These are phyloP conservation scores for Fusarium goolgardi DNA, from an alignment of 2,329 filamentous ascomycete genomes.

Conservation along the genomic window DNA sequence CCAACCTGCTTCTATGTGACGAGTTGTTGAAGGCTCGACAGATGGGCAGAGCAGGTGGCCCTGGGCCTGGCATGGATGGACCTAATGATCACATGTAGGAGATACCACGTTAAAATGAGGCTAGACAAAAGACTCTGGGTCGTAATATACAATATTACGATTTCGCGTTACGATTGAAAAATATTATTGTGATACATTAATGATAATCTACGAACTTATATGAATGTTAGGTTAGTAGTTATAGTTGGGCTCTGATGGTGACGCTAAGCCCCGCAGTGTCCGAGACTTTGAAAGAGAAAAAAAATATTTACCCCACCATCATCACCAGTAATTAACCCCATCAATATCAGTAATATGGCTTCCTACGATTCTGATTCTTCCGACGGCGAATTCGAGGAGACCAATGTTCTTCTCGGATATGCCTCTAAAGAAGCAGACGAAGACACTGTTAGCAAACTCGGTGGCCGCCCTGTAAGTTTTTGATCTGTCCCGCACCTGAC, in stretches of 20 bases:
- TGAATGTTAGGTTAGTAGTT: not conserved
- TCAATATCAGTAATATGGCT: constrained; percentile 64
- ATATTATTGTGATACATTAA: constrained; percentile 8
- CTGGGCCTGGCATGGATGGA: constrained; percentile 73
- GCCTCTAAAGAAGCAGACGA: constrained; percentile 81
- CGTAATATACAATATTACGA: constrained; percentile 44
- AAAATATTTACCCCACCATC: constrained; percentile 58
- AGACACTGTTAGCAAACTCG: constrained; percentile 88
- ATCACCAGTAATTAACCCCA: constrained; percentile 34
- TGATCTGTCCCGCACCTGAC: not conserved
- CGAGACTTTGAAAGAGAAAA: constrained; percentile 46
- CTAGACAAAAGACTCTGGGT: constrained; percentile 53
- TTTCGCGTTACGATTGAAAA: constrained; percentile 15
- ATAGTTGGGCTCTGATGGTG: constrained; percentile 22
- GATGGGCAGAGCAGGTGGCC: constrained; percentile 78
- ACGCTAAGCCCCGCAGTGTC: constrained; percentile 50
- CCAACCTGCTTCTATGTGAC: constrained; percentile 93
- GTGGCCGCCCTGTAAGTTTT: constrained; percentile 81
- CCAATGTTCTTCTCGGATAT: constrained; percentile 90
- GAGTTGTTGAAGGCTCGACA: constrained; percentile 97
- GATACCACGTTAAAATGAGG: constrained; percentile 51
- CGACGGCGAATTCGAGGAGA: constrained; percentile 78
- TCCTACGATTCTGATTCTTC: constrained; percentile 90
- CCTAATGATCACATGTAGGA: constrained; percentile 64
- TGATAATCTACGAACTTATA: not conserved